Evolutionary conservation across 441 rosid genomes (phyloP).

Genomic region (Kokia cookei): DNA sequence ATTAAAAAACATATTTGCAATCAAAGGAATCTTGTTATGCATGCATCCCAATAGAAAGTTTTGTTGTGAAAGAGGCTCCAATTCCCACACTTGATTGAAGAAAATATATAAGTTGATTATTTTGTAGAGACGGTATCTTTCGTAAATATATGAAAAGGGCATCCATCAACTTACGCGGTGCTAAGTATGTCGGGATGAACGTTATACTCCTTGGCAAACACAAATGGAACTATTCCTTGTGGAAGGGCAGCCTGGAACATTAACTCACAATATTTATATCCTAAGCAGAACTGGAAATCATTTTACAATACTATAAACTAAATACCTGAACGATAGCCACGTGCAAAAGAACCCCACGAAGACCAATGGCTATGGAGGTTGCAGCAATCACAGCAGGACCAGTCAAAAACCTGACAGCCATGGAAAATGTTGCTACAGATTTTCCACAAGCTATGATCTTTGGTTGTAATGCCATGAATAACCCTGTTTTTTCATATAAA

Average conservation of each 20-base stretch:
- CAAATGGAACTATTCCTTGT: conserved; percentile 86
- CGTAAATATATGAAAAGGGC: no score
- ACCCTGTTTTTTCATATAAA: conserved; percentile 34
- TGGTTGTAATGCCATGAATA: conserved; percentile 91
- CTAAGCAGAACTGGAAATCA: no score
- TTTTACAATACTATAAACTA: no score
- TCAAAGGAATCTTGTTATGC: no score
- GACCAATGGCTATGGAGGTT: conserved; percentile 75
- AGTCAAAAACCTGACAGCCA: conserved; percentile 86
- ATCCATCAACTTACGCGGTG: conserved; percentile 62
- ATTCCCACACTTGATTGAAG: no score
- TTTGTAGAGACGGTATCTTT: no score
- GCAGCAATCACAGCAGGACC: conserved; percentile 97
- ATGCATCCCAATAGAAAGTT: no score
- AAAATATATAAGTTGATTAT: no score
- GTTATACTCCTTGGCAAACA: conserved; percentile 81
- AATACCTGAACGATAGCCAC: conserved; percentile 78
- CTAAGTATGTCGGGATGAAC: conserved; percentile 88
- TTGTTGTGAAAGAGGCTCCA: no score
- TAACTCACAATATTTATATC: no score
- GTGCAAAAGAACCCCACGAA: conserved; percentile 74
- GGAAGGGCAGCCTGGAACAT: conserved; percentile 78
- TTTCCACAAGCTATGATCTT: conserved; percentile 83
- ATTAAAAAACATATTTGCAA: no score
- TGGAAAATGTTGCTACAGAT: conserved; percentile 78